Conservation (phyloP, 2,329 filamentous ascomycete genomes). For the Thelonectria blattea region DNA sequence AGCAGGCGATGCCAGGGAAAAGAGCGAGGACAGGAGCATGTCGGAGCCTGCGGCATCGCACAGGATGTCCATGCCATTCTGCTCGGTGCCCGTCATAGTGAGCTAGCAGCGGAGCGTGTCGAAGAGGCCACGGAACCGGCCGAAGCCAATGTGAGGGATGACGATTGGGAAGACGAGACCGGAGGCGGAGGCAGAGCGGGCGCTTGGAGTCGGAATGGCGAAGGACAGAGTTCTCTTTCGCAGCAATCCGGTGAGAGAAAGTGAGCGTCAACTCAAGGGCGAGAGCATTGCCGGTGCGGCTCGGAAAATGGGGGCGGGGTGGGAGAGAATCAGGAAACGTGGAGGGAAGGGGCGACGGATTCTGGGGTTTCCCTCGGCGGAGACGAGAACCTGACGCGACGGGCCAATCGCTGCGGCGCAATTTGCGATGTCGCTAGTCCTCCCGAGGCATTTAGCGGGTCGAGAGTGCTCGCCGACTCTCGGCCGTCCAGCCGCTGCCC, state of each 20-base stretch:
- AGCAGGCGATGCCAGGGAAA: slow-evolving; percentile 33
- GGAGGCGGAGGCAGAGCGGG: slow-evolving; percentile 1
- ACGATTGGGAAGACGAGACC: background rate
- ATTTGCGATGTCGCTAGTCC: slow-evolving; percentile 16
- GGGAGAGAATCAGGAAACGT: slow-evolving; percentile 15
- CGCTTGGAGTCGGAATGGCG: background rate
- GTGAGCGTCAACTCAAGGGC: background rate
- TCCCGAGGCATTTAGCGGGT: background rate
- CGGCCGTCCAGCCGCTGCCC: background rate
- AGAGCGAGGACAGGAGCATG: slow-evolving; percentile 37
- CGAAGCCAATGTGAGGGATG: slow-evolving; percentile 13
- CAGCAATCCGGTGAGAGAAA: slow-evolving; percentile 13
- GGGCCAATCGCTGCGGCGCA: slow-evolving; percentile 22
- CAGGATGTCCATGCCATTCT: slow-evolving; percentile 39
- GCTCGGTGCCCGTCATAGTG: slow-evolving; percentile 34
- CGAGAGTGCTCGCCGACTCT: slow-evolving; percentile 11
- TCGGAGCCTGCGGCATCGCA: slow-evolving; percentile 39
- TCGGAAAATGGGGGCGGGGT: slow-evolving; percentile 30
- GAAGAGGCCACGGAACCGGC: slow-evolving; percentile 9
- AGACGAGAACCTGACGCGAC: slow-evolving; percentile 10
- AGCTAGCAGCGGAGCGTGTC: slow-evolving; percentile 16
- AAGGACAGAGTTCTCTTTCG: slow-evolving; percentile 6
- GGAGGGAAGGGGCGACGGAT: slow-evolving; percentile 17
- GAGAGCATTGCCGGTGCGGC: slow-evolving; percentile 2
- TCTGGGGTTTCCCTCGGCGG: slow-evolving; percentile 12